phyloP scores from a whole-genome alignment of 176 grass and related monocot species.

The Juncus effusus region DNA sequence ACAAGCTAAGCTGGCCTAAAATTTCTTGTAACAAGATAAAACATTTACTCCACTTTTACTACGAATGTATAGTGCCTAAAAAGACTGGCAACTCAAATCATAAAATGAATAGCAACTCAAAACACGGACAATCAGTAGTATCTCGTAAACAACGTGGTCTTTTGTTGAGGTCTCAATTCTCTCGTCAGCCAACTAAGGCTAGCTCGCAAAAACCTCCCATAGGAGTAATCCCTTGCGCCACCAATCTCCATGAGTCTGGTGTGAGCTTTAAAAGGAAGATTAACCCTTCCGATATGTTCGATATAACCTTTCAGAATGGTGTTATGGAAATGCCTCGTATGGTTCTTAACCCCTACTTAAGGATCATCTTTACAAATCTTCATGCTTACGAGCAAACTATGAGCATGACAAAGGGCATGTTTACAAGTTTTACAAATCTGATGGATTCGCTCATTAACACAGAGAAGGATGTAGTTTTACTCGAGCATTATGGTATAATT shows the following conservation, averaged over 20 bases:
- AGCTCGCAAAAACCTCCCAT: too few species aligned
- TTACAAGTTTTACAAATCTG: neutral
- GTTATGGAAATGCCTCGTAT: constrained; percentile 12
- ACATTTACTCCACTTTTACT: constrained; percentile 17
- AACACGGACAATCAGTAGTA: neutral
- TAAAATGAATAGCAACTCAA: too few species aligned
- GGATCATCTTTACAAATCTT: constrained; percentile 2
- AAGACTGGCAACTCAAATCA: neutral
- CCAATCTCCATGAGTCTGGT: constrained; percentile 13
- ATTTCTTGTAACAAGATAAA: neutral
- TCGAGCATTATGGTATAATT: neutral
- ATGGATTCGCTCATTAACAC: neutral
- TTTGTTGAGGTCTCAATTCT: neutral
- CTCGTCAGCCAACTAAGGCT: neutral
- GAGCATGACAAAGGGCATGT: too few species aligned
- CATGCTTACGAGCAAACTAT: constrained; percentile 1
- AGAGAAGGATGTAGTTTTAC: constrained; percentile 2
- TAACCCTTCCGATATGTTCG: neutral
- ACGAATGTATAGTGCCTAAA: constrained; percentile 10
- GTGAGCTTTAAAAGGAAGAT: constrained; percentile 5
- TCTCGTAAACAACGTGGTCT: neutral
- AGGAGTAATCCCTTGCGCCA: neutral
- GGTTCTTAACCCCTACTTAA: neutral
- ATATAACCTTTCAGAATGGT: constrained; percentile 3
- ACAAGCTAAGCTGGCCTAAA: neutral